Evolutionary conservation across 306 rosid species (phyloP).

Genomic region (Senna siamea): DNA sequence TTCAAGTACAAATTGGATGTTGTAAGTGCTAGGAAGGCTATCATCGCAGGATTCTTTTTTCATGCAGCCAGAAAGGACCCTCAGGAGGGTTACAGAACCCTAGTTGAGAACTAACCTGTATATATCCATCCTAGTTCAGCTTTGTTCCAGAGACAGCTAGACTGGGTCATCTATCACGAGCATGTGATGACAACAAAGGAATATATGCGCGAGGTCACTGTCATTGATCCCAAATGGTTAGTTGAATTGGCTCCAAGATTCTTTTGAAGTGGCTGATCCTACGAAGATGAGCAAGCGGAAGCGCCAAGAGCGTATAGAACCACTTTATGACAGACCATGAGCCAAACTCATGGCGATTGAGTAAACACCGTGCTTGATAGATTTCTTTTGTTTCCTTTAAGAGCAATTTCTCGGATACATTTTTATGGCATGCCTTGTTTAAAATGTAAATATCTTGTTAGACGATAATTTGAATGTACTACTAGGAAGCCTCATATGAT

Average conservation of each 20-base stretch:
- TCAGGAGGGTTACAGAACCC: constrained; percentile 87
- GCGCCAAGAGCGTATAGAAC: constrained; percentile 79
- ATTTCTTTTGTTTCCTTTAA: constrained; percentile 25
- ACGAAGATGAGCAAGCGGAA: constrained; percentile 87
- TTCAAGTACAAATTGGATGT: constrained; percentile 88
- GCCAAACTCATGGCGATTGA: constrained; percentile 93
- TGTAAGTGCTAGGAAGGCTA: constrained; percentile 85
- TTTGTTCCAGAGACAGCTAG: constrained; percentile 84
- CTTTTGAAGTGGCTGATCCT: constrained; percentile 80
- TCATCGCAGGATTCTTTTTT: constrained; percentile 85
- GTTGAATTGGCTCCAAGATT: constrained; percentile 85
- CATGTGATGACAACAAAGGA: constrained; percentile 90
- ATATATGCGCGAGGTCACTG: constrained; percentile 87
- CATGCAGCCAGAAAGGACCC: constrained; percentile 85
- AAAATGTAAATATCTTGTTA: constrained; percentile 23
- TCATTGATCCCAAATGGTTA: constrained; percentile 88
- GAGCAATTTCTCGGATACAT: constrained; percentile 11
- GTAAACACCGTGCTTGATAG: constrained; percentile 77
- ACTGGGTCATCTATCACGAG: constrained; percentile 93
- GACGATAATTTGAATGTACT: constrained; percentile 5
- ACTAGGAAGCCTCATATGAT: neutral
- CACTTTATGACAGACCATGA: constrained; percentile 87
- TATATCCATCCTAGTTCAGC: constrained; percentile 86
- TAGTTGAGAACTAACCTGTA: constrained; percentile 85
- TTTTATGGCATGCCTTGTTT: constrained; percentile 17